phyloP scores from a whole-genome alignment of 2,329 filamentous ascomycete species.

The Decorospora gaudefroyi region DNA sequence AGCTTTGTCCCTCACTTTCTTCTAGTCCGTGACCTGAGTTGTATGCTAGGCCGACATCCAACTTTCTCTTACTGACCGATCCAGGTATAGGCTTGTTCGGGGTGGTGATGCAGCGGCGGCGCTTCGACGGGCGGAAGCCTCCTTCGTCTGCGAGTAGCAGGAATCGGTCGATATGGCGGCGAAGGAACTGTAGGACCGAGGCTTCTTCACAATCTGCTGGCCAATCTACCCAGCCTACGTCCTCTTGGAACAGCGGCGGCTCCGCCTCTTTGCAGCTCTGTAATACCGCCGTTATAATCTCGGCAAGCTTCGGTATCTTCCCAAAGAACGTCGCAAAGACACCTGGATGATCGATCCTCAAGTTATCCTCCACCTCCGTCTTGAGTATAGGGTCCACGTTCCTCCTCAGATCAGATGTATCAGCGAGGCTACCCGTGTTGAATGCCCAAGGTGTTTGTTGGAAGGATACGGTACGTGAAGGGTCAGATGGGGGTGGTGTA shows the following conservation, averaged over 20 bases:
- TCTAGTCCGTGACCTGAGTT: conserved; percentile 18
- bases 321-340: conserved; percentile 30
- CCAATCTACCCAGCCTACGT: conserved; percentile 26
- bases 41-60: conserved; percentile 32
- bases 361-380: conserved; percentile 21
- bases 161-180: conserved; percentile 19
- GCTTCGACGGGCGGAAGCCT: no score
- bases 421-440: conserved; percentile 24
- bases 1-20: no score
- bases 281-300: conserved; percentile 19
- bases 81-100: conserved; percentile 25
- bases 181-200: conserved; percentile 26
- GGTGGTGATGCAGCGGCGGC: conserved; percentile 25
- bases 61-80: conserved; percentile 26
- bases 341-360: conserved; percentile 22
- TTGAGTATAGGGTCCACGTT: conserved; percentile 21
- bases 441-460: conserved; percentile 33
- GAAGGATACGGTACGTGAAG: conserved; percentile 27
- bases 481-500: conserved; percentile 42
- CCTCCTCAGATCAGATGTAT: conserved; percentile 21
- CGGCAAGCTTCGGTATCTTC: conserved; percentile 12
- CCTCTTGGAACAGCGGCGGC: conserved; percentile 22
- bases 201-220: conserved; percentile 22
- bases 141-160: conserved; percentile 20
- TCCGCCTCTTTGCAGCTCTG: conserved; percentile 25